phyloP scores from a whole-genome alignment of 352 stramenopile genomes.

The Peronospora farinosa region DNA sequence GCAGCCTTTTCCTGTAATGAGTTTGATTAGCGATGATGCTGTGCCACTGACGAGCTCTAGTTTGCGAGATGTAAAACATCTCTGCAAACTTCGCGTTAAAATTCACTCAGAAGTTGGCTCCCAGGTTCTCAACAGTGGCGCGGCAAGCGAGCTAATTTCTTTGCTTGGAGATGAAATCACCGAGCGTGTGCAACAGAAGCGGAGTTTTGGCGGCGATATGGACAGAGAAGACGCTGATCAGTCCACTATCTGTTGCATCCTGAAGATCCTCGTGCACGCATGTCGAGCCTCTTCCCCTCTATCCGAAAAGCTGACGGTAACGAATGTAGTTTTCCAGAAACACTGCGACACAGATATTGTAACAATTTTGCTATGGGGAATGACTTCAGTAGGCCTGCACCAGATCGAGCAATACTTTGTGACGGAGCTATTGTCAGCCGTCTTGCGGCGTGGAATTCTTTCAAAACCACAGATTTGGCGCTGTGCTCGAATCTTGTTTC shows the following conservation, averaged over 20 bases:
- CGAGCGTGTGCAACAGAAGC: slow-evolving; percentile 24
- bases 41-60: slow-evolving; percentile 10
- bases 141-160: slow-evolving; percentile 40
- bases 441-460: slow-evolving; percentile 49
- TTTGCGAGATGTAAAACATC: slow-evolving; percentile 33
- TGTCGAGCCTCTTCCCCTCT: slow-evolving; percentile 59
- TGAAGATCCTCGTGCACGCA: slow-evolving; percentile 68
- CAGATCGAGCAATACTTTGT: slow-evolving; percentile 57
- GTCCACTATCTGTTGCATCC: slow-evolving; percentile 57
- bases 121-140: slow-evolving; percentile 41
- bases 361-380: slow-evolving; percentile 29
- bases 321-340: slow-evolving; percentile 21
- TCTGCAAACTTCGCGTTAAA: slow-evolving; percentile 63
- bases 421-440: slow-evolving; percentile 54
- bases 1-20: slow-evolving; percentile 55
- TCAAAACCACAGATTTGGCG: slow-evolving; percentile 46
- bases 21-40: slow-evolving; percentile 22
- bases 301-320: slow-evolving; percentile 48
- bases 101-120: slow-evolving; percentile 61
- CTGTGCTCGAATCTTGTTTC: slow-evolving; percentile 42
- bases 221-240: slow-evolving; percentile 52
- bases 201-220: slow-evolving; percentile 8
- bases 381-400: slow-evolving; percentile 30
- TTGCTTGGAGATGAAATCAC: slow-evolving; percentile 49
- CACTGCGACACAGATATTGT: slow-evolving; percentile 38